phyloP scores from a whole-genome alignment of 129 eudicot genomes.

The Flaveria trinervia region DNA sequence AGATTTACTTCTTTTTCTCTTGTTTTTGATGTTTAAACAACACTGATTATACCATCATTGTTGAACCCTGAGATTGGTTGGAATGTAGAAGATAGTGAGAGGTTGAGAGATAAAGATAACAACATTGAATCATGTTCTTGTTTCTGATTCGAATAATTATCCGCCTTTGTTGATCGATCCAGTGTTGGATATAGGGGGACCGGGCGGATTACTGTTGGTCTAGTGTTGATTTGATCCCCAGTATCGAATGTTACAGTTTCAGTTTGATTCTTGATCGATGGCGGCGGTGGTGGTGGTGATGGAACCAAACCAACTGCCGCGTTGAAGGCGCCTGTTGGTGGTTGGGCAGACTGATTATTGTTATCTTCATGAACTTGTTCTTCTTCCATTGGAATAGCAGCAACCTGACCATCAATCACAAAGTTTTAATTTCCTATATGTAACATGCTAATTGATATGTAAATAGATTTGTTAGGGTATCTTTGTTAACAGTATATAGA shows the following conservation, averaged over 20 bases:
- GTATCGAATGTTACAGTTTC: constrained; percentile 26
- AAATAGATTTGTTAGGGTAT: too few species aligned
- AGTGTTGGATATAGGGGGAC: constrained; percentile 35
- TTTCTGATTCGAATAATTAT: constrained; percentile 35
- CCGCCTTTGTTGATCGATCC: constrained; percentile 30
- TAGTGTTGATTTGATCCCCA: constrained; percentile 30
- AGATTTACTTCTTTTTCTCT: constrained; percentile 11
- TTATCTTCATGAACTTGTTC: constrained; percentile 38
- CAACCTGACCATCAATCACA: constrained; percentile 48
- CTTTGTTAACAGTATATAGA: too few species aligned
- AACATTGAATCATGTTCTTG: constrained; percentile 35
- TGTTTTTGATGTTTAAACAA: constrained; percentile 43
- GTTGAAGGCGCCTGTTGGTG: too few species aligned
- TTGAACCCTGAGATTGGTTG: constrained; percentile 47
- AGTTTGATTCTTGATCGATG: constrained; percentile 38
- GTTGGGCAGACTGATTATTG: constrained; percentile 26
- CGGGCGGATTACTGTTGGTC: constrained; percentile 34
- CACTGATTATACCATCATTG: constrained; percentile 58
- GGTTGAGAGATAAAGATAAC: constrained; percentile 54
- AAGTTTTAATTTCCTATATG: neutral
- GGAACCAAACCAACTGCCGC: too few species aligned
- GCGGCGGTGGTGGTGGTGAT: constrained; percentile 30
- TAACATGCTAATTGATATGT: too few species aligned
- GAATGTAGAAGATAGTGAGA: constrained; percentile 53
- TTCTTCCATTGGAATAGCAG: constrained; percentile 58